Evolutionary conservation across 805 yeast species (phyloP), one percentile per base, ranked within the genome.

Genomic region (Kockiozyma suomiensis): DNA sequence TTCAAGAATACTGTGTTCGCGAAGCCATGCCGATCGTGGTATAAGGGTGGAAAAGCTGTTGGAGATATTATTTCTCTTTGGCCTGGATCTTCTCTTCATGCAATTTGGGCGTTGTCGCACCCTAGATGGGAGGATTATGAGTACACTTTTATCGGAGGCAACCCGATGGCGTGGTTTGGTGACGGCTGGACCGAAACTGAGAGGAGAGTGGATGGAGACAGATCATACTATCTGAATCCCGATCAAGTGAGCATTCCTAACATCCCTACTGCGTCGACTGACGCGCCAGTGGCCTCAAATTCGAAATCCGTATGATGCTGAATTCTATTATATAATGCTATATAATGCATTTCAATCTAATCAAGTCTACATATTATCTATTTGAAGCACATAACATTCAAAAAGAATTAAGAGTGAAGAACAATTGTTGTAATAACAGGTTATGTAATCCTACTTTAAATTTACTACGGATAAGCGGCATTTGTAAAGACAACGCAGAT

Each of bases 51-150:
- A 13, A 54, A 33, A 19, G 35, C 23, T 7, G 47, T 40, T 3
- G 66, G 66, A 0, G 41, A 40, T 23, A 46, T 60, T 7, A 42
- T 35, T 8, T 52, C 57, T 6, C 46, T 62, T n/a, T 62, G 66
- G 66, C 66, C 66, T 28, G 66, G 66, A n/a, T 50, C 56, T 6
- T 51, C 61, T 4, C 21, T 59, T 23, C 66, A 62, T 26, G 41
- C 55, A 4, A 38, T 62, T 3, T 33, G 23, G 19, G 52, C 61
- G 2, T 49, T 60, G 41, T 53, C 33, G 19, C 43, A 55, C 19
- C 64, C 66, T 4, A 26, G 66, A 23, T 62, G 60, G 60, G 66
- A 62, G 33, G 66, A 62, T 45, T 62, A 54, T 37, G 46, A 59
- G n/a, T 59, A 56, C 33, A 35, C 19, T 0, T 61, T 54, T 21